A percentile compares a stretch with the other conserved stretches of the same genome.
Evolutionary conservation across 441 rosid species (phyloP).

Genomic region (Erysimum pusillum): DNA sequence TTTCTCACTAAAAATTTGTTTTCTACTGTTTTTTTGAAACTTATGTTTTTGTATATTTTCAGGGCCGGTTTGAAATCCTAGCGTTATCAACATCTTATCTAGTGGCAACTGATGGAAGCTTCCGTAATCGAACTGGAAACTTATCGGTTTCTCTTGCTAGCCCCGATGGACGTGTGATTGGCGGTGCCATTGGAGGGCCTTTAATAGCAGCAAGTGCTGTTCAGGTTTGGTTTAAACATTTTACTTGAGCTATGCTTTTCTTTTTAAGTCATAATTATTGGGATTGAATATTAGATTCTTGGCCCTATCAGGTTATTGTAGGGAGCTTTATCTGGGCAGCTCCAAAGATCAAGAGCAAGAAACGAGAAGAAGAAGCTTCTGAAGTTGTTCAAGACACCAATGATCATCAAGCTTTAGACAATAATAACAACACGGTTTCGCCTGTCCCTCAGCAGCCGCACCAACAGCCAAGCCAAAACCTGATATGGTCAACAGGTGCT

Average conservation of each 20-base stretch:
- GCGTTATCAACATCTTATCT: constrained; percentile 81
- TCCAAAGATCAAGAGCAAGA: constrained; percentile 70
- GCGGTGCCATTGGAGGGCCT: constrained; percentile 89
- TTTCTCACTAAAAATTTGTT: not conserved
- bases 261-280: not conserved
- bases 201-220: constrained; percentile 89
- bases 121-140: constrained; percentile 70
- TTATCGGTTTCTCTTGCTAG: constrained; percentile 88
- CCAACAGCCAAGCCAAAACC: constrained; percentile 55
- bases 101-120: constrained; percentile 56
- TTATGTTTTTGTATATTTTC: constrained; percentile 22
- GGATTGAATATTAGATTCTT: constrained; percentile 13
- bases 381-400: constrained; percentile 57
- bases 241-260: not conserved
- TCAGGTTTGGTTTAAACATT: constrained; percentile 64
- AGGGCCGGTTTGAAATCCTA: constrained; percentile 92
- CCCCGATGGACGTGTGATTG: constrained; percentile 93
- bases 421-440: constrained; percentile 47
- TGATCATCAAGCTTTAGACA: constrained; percentile 52
- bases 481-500: constrained; percentile 74
- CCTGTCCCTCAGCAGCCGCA: constrained; percentile 50
- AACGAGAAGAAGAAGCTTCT: constrained; percentile 52
- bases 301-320: constrained; percentile 67
- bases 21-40: not conserved
- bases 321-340: constrained; percentile 94